These are phyloP conservation scores for Gossypioides kirkii DNA, from an alignment of 345 rosid genomes.

Conservation along the genomic window DNA sequence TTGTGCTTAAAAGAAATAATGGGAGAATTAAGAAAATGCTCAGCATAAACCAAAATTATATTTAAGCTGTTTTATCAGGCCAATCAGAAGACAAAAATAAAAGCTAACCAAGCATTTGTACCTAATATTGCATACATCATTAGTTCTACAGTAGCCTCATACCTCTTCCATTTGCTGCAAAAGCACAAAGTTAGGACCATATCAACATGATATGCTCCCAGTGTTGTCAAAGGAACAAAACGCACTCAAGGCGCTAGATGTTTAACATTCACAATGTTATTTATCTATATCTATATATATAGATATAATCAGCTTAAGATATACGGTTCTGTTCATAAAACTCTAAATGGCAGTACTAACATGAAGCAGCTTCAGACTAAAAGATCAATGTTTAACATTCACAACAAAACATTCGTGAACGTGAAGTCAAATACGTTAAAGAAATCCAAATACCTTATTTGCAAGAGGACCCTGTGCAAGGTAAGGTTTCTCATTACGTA, in stretches of 20 bases:
- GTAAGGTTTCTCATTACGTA: slow-evolving; percentile 87
- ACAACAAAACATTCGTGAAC: background rate
- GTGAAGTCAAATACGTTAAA: background rate
- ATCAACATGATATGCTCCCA: background rate
- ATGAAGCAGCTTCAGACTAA: background rate
- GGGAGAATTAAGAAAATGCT: background rate
- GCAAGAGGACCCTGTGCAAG: slow-evolving; percentile 95
- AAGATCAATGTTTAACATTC: background rate
- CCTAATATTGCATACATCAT: background rate
- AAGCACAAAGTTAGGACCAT: background rate
- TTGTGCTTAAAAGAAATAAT: background rate
- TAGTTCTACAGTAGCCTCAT: background rate
- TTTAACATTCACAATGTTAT: too few species aligned
- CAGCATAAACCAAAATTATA: background rate
- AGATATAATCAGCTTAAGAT: too few species aligned
- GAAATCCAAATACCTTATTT: slow-evolving; percentile 51
- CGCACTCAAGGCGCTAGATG: too few species aligned
- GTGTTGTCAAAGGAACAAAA: too few species aligned
- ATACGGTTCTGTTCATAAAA: too few species aligned
- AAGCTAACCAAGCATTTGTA: background rate
- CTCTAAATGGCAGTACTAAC: background rate
- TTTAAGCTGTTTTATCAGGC: background rate
- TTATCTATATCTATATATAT: too few species aligned
- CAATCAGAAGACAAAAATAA: background rate
- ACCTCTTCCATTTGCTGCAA: background rate